Evolutionary conservation across 2,329 filamentous ascomycete species (phyloP), one percentile per base, ranked within the genome.

Genomic region (Diplodia corticola): DNA sequence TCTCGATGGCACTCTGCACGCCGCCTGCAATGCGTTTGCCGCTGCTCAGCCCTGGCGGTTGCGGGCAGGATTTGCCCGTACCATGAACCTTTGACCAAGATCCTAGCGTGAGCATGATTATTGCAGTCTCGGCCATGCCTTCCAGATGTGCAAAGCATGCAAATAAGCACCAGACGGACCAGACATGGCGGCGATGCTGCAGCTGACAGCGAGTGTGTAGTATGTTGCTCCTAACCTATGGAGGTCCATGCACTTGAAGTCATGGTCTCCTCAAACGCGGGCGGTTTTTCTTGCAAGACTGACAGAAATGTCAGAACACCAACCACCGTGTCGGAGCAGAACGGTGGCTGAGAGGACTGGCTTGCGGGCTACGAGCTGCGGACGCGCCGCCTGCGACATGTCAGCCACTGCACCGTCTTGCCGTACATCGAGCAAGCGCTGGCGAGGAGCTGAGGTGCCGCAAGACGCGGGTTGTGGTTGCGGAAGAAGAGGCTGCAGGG

Each of bases 301-400:
- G 44, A 55, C 51, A 49, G 20, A 35, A 22, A 49, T 49, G 44
- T 61, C 57, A 65, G 61, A 44, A 65, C 63, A 65, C 63, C 63
- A 57, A 51, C 15, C 63, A 57, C 37, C 40, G 24, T 55, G 48
- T 49, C 28, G 63, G 5, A 35, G 63, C 33, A 51, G 54, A 46
- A 57, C 35, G 57, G 44, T 68, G 70, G 57, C 74, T 72, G 75
- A 70, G 75, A 77, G 75, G 74, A 76, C 74, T 76, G 73, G 69
- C 73, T 76, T 76, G 74, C 74, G 63, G 67, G 7, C 30, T 33
- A 33, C 6, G 61, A 67, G 7, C 30, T 33, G 10, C 6, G 61
- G 67, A 10, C 13, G 12, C 44, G 15, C 12, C 22, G 1, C 13
- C 24, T 55, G 55, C n/a, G 48, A 48, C 46, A 30, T 55, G 30